Percentiles rank a stretch among this genome's conserved stretches.
Evolutionary conservation across 2,329 filamentous ascomycete species (phyloP).

Genomic region (Fusarium dimerum): DNA sequence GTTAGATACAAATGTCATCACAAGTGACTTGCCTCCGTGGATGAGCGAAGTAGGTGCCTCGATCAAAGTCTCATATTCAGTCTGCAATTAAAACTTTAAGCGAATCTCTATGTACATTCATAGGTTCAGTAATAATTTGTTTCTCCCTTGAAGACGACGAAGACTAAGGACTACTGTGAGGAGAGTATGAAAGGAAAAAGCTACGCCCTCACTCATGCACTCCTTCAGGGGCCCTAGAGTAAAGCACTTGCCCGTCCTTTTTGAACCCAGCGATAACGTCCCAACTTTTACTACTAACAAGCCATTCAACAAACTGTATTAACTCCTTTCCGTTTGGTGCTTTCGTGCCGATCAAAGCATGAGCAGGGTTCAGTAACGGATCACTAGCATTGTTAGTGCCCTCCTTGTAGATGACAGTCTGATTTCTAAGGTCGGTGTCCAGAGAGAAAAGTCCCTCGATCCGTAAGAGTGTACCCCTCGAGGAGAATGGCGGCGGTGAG

Average conservation of each 20-base stretch:
- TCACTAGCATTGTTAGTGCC: conserved; percentile 38
- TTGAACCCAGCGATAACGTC: conserved; percentile 14
- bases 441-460: conserved; percentile 48
- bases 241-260: conserved; percentile 16
- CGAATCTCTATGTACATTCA: no score
- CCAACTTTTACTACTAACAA: conserved; percentile 18
- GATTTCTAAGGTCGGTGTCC: conserved; percentile 31
- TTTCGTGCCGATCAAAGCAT: conserved; percentile 8
- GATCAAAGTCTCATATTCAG: no score
- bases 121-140: no score
- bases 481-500: conserved; percentile 42
- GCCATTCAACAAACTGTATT: conserved; percentile 15
- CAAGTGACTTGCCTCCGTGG: no score
- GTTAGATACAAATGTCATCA: no score
- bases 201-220: conserved; percentile 39
- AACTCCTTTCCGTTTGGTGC: conserved; percentile 15
- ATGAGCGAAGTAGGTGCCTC: no score
- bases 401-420: conserved; percentile 39
- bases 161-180: no score
- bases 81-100: no score
- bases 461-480: conserved; percentile 49
- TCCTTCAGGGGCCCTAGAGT: conserved; percentile 38
- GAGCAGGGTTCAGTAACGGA: conserved; percentile 44
- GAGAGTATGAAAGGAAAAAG: no score
- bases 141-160: no score